Evolutionary conservation across 495 filamentous ascomycete genomes (phyloP).

Genomic region (Neurospora hispaniola): DNA sequence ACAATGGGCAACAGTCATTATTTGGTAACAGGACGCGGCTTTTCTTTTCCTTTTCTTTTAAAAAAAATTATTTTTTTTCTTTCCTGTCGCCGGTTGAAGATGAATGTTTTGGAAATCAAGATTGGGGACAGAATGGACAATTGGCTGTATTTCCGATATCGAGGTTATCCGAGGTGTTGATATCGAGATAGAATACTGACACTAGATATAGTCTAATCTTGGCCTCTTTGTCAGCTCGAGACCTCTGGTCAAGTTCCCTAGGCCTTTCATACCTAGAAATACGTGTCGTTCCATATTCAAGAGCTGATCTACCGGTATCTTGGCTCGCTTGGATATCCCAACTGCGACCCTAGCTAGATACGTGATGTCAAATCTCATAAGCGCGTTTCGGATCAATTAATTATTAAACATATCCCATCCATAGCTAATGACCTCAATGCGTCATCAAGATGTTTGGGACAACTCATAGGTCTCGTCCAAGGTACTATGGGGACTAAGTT

Average conservation of each 20-base stretch:
- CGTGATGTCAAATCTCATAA: background rate
- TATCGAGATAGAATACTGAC: background rate
- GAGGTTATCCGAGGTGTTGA: background rate
- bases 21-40: background rate
- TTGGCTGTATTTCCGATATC: background rate
- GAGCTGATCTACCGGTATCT: background rate
- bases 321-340: background rate
- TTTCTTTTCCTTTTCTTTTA: background rate
- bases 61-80: no score
- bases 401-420: no score
- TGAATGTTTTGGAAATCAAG: background rate
- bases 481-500: background rate
- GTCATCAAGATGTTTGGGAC: background rate
- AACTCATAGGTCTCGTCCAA: no score
- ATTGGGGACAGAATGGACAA: background rate
- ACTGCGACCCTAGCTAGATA: background rate
- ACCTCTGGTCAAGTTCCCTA: no score
- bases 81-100: background rate
- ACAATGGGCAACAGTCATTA: background rate
- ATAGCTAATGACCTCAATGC: no score
- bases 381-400: no score
- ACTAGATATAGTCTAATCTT: background rate
- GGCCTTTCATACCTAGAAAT: background rate
- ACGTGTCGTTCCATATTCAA: background rate
- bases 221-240: no score